phyloP scores from a whole-genome alignment of 108 stramenopile genomes.

The Fistulifera pelliculosa region DNA sequence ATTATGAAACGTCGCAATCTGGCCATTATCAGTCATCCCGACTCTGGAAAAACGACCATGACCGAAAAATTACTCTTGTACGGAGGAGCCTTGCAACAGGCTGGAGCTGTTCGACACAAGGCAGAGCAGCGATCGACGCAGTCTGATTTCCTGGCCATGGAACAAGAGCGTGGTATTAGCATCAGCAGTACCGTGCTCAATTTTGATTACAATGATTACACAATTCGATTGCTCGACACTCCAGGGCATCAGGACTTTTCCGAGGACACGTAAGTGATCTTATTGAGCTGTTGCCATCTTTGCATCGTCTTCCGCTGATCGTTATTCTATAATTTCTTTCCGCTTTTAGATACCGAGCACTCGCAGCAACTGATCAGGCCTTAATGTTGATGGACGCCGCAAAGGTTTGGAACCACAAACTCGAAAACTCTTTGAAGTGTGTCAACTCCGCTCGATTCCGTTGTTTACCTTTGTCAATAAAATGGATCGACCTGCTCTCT shows the following conservation, averaged over 20 bases:
- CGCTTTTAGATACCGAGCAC: too few relatives aligned
- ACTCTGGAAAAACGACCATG: constrained; percentile 95
- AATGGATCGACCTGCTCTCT: constrained; percentile 89
- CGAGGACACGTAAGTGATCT: constrained; percentile 79
- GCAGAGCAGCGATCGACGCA: constrained; percentile 74
- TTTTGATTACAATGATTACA: constrained; percentile 72
- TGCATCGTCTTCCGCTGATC: too few relatives aligned
- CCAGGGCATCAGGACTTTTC: constrained; percentile 93
- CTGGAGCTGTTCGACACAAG: constrained; percentile 90
- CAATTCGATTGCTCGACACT: constrained; percentile 61
- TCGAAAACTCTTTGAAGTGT: constrained; percentile 88
- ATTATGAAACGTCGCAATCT: constrained; percentile 85
- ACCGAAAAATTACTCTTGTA: constrained; percentile 92
- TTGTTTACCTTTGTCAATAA: constrained; percentile 93
- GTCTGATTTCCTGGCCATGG: constrained; percentile 94
- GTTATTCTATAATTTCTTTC: too few relatives aligned
- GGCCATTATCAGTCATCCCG: constrained; percentile 95
- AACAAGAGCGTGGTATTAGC: constrained; percentile 89
- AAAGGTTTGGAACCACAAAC: constrained; percentile 96
- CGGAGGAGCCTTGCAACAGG: constrained; percentile 89
- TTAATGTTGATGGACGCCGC: constrained; percentile 94
- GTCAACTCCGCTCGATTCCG: constrained; percentile 51
- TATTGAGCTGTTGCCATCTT: too few relatives aligned
- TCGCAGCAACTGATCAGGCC: too few relatives aligned
- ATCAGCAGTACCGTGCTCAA: constrained; percentile 88